These are phyloP conservation scores for Ophiostoma triangulosporum DNA, from an alignment of 2,329 filamentous ascomycete species.

Conservation along the genomic window DNA sequence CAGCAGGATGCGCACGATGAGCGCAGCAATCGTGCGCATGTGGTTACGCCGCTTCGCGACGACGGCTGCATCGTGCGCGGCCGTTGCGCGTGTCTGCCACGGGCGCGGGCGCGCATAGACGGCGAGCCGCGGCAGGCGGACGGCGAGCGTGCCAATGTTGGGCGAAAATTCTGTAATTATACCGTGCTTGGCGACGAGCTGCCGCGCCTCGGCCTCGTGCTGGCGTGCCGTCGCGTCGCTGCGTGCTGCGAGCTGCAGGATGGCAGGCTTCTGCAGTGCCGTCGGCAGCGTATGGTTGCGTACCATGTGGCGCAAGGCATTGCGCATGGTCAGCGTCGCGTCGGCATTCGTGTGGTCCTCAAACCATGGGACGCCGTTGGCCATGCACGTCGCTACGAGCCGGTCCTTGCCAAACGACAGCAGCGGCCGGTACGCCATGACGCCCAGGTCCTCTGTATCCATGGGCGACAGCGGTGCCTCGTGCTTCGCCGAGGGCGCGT, in stretches of 20 bases:
- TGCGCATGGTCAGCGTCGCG: slow-evolving; percentile 61
- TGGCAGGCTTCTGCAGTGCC: slow-evolving; percentile 51
- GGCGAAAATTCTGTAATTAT: slow-evolving; percentile 34
- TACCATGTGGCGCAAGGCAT: slow-evolving; percentile 59
- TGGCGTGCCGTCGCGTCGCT: slow-evolving; percentile 30
- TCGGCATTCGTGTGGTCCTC: slow-evolving; percentile 78
- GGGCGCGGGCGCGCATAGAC: not conserved
- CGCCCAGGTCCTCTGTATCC: slow-evolving; percentile 46
- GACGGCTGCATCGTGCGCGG: slow-evolving; percentile 9
- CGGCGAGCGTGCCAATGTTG: slow-evolving; percentile 33
- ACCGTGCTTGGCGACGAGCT: slow-evolving; percentile 35
- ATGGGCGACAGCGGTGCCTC: slow-evolving; percentile 16
- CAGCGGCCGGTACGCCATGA: slow-evolving; percentile 56
- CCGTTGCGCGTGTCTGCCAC: not conserved
- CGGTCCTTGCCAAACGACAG: slow-evolving; percentile 57
- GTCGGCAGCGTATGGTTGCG: slow-evolving; percentile 46
- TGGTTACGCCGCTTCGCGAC: slow-evolving; percentile 21
- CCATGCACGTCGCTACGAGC: slow-evolving; percentile 60
- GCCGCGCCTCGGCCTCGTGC: slow-evolving; percentile 38
- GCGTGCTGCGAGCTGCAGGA: slow-evolving; percentile 47
- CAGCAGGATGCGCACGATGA: slow-evolving; percentile 34
- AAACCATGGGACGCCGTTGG: slow-evolving; percentile 58
- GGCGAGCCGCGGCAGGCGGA: slow-evolving; percentile 29
- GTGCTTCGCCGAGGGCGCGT: not conserved
- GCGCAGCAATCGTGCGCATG: slow-evolving; percentile 30